Base-by-base conservation (phyloP, 1,139 yeast genomes). In the Yamadazyma conglobata region DNA sequence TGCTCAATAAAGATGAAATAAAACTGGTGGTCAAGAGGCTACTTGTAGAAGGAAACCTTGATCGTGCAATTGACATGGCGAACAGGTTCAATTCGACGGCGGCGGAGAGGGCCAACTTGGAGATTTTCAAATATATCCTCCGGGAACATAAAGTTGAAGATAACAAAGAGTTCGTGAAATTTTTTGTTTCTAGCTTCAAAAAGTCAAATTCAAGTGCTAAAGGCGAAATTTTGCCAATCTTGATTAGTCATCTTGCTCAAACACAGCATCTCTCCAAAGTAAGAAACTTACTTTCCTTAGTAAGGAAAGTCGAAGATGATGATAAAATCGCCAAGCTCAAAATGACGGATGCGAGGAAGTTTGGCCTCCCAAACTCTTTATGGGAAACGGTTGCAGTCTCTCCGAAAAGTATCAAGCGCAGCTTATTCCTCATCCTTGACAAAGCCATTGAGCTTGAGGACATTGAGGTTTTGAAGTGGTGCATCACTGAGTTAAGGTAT, bases 401-500 rank as follows among this genome's bases (percentile, higher is more conserved):
- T 17, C 22, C 28, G 23, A 17, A 31, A 32, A 22, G 34, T 30
- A 19, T 28, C 22, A 11, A 28, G 27, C 21, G 24, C n/a, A 30
- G 38, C 13, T 19, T 42, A 15, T n/a, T 20, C 2, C 10, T 25
- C 6, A 19, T 44, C 37, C 32, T 44, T 54, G 31, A 32, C 10
- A 43, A 43, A 19, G 59, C 70, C 1, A 24, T 55, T 3, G 28
- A 32, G 16, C 54, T 52, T 4, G 42, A 50, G 10, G 64, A 64
- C 33, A 9, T 25, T 3, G 43, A 39, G 6, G 43, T 54, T 5
- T 28, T 60, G 3, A 30, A 37, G 15, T 67, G 73, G 73, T 43
- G 52, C 15, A 47, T 60, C 6, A 48, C 51, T 5, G 69, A 64
- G 40, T 47, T 64, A 42, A 46, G 63, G 31, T 34, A 38, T 10